Base-by-base conservation (phyloP, 1,284 basidiomycete genomes). In the Caloboletus firmus region DNA sequence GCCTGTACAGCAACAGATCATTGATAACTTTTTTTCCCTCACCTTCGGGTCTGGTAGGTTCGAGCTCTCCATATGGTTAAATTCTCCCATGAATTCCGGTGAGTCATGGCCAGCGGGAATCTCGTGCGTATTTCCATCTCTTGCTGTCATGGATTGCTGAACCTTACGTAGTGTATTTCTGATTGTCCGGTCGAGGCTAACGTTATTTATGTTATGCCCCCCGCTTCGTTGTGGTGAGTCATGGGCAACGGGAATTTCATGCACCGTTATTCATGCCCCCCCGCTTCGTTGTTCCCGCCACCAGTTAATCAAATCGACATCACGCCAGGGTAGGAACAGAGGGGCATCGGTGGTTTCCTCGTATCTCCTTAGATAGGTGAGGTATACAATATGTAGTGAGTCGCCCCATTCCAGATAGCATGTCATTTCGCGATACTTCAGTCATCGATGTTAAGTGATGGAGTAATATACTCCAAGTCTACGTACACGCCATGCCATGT, bases 401-500 rank as follows among this genome's bases (percentile, higher is more conserved):
- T 37, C 28, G 1, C 52, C 40, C 20, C 26, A 31, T 34, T 45
- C 43, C 12, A 45, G 26, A 32, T 32, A 47, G 42, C 49, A 46
- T n/a, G 45, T 37, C 35, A 31, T 28, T 24, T 48, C 22, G n/a
- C 18, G 8, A 11, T 37, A 10, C 42, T 20, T 51, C 45, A 63
- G 41, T 45, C 41, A 41, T 47, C 28, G n/a, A 37, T 31, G 32
- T 15, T 22, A n/a, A n/a, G n/a, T n/a, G 22, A 32, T 41, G 49
- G 24, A 31, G 13, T n/a, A 42, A 32, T 51, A 26, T 26, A 10
- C 44, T 32, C 46, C 18, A 17, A 37, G 4, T 41, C 24, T 39
- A 24, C 45, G 28, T 36, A 10, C 42, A 37, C 17, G 48, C 52
- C 43, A 67, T 67, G 68, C n/a, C n/a, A n/a, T n/a, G n/a, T 69